These are phyloP conservation scores for Teunomyces pallodes DNA, from an alignment of 805 yeast species.

Conservation along the genomic window DNA sequence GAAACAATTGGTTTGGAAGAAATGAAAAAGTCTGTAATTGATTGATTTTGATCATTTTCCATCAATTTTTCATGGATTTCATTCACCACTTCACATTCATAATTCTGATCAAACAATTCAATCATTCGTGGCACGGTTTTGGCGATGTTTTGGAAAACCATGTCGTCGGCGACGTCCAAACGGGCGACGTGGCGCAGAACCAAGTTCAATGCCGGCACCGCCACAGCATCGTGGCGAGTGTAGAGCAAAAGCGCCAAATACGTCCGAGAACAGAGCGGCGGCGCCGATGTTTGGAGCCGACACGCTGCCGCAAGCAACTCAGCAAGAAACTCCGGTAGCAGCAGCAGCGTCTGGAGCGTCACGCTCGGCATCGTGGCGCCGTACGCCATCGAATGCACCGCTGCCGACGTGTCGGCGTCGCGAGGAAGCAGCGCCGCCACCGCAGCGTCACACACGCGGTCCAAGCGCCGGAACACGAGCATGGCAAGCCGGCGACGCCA, in stretches of 20 bases:
- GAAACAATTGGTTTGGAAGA: background rate
- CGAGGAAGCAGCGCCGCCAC: background rate
- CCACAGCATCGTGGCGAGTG: background rate
- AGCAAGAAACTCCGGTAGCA: slow-evolving; percentile 7
- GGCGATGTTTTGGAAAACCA: no score
- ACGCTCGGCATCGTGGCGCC: background rate
- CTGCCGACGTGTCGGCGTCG: background rate
- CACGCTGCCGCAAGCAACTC: background rate
- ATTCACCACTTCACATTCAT: no score
- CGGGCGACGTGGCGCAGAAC: no score
- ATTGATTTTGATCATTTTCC: no score
- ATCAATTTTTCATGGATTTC: slow-evolving; percentile 9
- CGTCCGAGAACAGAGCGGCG: background rate
- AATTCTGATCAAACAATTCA: no score
- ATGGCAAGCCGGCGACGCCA: background rate
- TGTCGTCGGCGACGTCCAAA: no score
- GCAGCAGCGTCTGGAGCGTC: slow-evolving; percentile 10
- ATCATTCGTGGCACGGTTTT: no score
- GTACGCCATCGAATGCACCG: background rate
- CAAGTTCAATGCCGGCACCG: background rate
- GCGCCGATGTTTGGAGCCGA: background rate
- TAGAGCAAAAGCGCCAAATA: background rate
- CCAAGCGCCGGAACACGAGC: background rate
- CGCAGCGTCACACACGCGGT: background rate
- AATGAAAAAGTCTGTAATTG: no score